A percentile compares a stretch with the other conserved stretches of the same genome.
phyloP scores from a whole-genome alignment of 805 yeast genomes.

The Isabelozyma gotoi region DNA sequence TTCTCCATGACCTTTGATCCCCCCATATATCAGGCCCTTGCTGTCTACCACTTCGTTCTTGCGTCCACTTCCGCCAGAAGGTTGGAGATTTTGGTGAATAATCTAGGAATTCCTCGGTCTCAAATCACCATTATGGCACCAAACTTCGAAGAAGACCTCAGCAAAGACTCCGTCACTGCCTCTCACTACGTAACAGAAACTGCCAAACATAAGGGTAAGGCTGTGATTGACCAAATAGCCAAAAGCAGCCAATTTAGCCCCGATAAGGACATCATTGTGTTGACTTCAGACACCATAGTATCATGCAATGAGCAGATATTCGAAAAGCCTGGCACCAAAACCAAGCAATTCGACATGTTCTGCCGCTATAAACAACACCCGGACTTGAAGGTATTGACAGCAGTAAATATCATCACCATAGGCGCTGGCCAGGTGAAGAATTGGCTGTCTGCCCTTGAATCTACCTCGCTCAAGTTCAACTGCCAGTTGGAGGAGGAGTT shows the following conservation, averaged over 20 bases:
- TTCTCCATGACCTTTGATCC: not conserved
- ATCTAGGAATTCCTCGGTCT: constrained; percentile 51
- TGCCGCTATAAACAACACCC: constrained; percentile 17
- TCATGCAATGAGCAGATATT: constrained; percentile 57
- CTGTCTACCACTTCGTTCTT: constrained; percentile 46
- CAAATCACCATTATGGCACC: constrained; percentile 51
- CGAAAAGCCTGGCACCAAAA: constrained; percentile 67
- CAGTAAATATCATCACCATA: constrained; percentile 25
- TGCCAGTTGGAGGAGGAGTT: constrained; percentile 50
- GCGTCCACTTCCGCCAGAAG: constrained; percentile 89
- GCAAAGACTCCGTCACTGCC: constrained; percentile 50
- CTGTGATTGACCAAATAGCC: constrained; percentile 50
- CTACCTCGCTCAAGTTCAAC: constrained; percentile 47
- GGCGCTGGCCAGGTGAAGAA: constrained; percentile 6
- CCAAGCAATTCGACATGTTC: constrained; percentile 30
- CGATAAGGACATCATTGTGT: constrained; percentile 13
- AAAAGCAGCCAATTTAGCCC: not conserved
- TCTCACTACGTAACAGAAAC: constrained; percentile 66
- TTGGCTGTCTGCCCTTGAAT: constrained; percentile 17
- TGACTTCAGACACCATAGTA: constrained; percentile 83
- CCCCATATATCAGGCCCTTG: constrained; percentile 15
- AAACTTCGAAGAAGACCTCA: constrained; percentile 72
- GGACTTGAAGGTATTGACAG: constrained; percentile 31
- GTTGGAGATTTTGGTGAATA: constrained; percentile 57
- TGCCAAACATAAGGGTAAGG: constrained; percentile 62